Conservation (phyloP, 1,284 basidiomycete genomes). For the Rhodotorula sp. region DNA sequence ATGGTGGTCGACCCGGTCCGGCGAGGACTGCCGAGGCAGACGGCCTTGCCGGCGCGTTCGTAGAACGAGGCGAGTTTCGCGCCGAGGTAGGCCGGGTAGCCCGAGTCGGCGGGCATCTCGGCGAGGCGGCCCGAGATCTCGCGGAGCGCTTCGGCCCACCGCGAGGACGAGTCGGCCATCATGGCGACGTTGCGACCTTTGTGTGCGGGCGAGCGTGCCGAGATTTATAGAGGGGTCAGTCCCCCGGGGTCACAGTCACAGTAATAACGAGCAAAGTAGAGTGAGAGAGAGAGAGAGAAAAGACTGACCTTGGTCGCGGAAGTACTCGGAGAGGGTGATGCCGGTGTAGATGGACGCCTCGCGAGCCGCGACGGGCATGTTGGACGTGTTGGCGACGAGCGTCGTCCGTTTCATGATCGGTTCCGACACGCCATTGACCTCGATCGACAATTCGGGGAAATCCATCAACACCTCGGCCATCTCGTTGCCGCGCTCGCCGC, state of each 20-base stretch:
- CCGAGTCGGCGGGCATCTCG: constrained; percentile 99
- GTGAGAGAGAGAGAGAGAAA: background rate
- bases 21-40: constrained; percentile 83
- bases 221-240: background rate
- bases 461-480: constrained; percentile 80
- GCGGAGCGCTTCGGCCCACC: constrained; percentile 98
- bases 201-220: background rate
- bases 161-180: constrained; percentile 99
- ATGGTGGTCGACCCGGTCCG: constrained; percentile 94
- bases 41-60: constrained; percentile 97
- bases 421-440: constrained; percentile 84
- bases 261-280: too few relatives aligned
- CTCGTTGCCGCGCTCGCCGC: constrained; percentile 59
- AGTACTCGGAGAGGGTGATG: constrained; percentile 98
- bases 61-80: constrained; percentile 98
- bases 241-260: background rate
- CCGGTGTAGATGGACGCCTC: constrained; percentile 99
- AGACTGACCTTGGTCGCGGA: constrained; percentile 69
- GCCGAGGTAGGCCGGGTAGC: constrained; percentile 95
- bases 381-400: constrained; percentile 98
- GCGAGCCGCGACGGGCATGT: constrained; percentile 99
- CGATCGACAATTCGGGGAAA: constrained; percentile 95
- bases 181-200: constrained; percentile 81
- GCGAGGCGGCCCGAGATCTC: constrained; percentile 99
- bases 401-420: constrained; percentile 99